Evolutionary conservation across 495 filamentous ascomycete genomes (phyloP), one percentile per base, ranked within the genome.

Genomic region (Cercophora newfieldiana): DNA sequence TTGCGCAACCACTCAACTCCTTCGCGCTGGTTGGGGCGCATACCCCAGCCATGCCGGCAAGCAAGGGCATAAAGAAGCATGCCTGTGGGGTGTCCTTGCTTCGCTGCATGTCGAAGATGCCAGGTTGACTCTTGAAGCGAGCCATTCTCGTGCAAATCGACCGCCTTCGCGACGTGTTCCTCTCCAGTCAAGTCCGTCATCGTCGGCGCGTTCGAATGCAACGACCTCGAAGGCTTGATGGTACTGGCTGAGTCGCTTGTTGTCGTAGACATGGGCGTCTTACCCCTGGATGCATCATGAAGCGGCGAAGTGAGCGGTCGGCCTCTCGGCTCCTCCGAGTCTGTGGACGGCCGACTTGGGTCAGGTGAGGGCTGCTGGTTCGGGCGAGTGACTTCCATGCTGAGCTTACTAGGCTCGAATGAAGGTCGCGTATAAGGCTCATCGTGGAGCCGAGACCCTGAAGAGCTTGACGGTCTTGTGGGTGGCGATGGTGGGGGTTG

Each of bases 41-140:
- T 97, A 10, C 95, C 95, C 95, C 95, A 99, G 28, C 95, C 95
- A 73, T 98, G 95, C n/a, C 96, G 87, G 73, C 94, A 97, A 31
- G 95, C 96, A 48, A 99, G 84, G 5, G 94, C 96, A 76, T 97
- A 99, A 8, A 98, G 82, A 6, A 99, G 82, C 95, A 99, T 99
- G 14, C 88, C 95, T 0, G 93, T 97, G 0, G 95, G 93, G 59
- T 95, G 87, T 14, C 90, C 89, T 48, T 89, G 87, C 68, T 89
- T 89, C 2, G 95, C 96, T 5, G 95, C 95, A 70, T 96, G 86
- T 10, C 95, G 90, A 28, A 99, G 83, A 74, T 99, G 95, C 75
- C 97, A 99, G 2, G 96, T 97, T 0, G 94, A 97, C 73, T 98
- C 93, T 54, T 90, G 90, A 26, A 97, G 80, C 0, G 89, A 88